Conservation (phyloP, 805 yeast genomes). For the Saitoella complicata region DNA sequence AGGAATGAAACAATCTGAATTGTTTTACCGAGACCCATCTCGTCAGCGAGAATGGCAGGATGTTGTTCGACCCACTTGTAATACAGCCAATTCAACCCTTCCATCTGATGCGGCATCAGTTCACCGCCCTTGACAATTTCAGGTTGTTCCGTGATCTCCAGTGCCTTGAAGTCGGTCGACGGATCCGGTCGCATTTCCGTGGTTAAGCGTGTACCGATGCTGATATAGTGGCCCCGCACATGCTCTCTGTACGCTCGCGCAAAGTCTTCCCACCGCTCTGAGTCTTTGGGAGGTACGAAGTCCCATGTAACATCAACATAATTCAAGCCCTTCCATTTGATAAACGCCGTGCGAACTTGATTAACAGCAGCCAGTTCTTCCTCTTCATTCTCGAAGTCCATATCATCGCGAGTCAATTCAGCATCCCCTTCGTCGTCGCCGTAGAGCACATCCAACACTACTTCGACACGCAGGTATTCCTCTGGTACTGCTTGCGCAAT, state of each 20-base stretch:
- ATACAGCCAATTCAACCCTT: slow-evolving; percentile 13
- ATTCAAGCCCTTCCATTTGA: slow-evolving; percentile 9
- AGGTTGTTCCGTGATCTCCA: slow-evolving; percentile 10
- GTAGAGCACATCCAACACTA: slow-evolving; percentile 6
- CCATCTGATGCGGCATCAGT: slow-evolving; percentile 11
- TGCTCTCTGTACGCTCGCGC: slow-evolving; percentile 6
- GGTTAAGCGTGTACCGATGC: background rate
- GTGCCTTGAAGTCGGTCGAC: slow-evolving; percentile 1
- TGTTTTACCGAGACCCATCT: slow-evolving; percentile 56
- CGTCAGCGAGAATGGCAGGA: slow-evolving; percentile 52
- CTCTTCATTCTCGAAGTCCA: slow-evolving; percentile 3
- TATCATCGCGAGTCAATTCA: background rate
- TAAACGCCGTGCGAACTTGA: slow-evolving; percentile 3
- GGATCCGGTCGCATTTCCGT: background rate
- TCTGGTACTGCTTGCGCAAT: slow-evolving; percentile 3
- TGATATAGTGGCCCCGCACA: slow-evolving; percentile 4
- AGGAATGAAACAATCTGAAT: slow-evolving; percentile 79
- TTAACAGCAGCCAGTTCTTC: slow-evolving; percentile 5
- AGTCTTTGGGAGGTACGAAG: background rate
- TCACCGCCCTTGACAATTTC: slow-evolving; percentile 6
- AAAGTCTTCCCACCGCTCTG: slow-evolving; percentile 4
- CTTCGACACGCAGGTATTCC: slow-evolving; percentile 4
- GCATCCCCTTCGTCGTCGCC: background rate
- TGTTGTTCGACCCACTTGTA: slow-evolving; percentile 10
- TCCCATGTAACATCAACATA: slow-evolving; percentile 6